Base-by-base conservation (phyloP, 2,329 filamentous ascomycete genomes). In the Sordariomycetes sp. region DNA sequence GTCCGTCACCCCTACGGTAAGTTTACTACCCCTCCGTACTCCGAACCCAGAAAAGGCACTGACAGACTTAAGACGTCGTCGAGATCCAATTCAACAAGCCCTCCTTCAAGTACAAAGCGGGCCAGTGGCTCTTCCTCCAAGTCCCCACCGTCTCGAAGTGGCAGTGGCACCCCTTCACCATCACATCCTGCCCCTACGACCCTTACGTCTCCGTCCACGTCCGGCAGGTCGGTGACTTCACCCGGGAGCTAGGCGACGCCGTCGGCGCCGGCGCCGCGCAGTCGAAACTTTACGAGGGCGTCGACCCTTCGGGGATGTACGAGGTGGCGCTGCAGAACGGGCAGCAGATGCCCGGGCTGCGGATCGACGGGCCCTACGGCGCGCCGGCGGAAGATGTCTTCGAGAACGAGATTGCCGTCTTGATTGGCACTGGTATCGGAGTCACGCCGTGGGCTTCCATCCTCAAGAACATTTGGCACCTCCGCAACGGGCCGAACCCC, bases 81-180 rank as follows among this genome's bases (percentile, higher is more conserved):
- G 94, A 99, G 74, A 91, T 99, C 61, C 94, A 99, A 69, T 97
- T 99, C 74, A 81, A 80, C 69, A 99, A 99, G 75, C 89, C 92
- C 5, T 94, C 87, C 59, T 95, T 99, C 86, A 89, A 85, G 67
- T 99, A 99, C 82, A 97, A 96, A 80, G 87, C 94, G 15, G 94
- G 94, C 35, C 94, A 99, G 74, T 99, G 92, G 91, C 83, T 97
- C 42, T 97, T 97, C 77, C 79, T 99, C 59, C 92, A 97, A 70
- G 85, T 95, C 25, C 94, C 94, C 0, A 86, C 88, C 7, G 83
- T 99, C 57, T 96, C 90, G 62, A 82, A 79, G 64, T 85, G 90
- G 67, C 90, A 99, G 74, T 99, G 94, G 94, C 94, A 99, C 72
- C 94, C 94, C 1, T 99, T 97, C 69, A 99, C 94, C 66, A 97